These are phyloP conservation scores for Phytophthora macrochlamydospora DNA, from an alignment of 352 stramenopile species.

Conservation along the genomic window DNA sequence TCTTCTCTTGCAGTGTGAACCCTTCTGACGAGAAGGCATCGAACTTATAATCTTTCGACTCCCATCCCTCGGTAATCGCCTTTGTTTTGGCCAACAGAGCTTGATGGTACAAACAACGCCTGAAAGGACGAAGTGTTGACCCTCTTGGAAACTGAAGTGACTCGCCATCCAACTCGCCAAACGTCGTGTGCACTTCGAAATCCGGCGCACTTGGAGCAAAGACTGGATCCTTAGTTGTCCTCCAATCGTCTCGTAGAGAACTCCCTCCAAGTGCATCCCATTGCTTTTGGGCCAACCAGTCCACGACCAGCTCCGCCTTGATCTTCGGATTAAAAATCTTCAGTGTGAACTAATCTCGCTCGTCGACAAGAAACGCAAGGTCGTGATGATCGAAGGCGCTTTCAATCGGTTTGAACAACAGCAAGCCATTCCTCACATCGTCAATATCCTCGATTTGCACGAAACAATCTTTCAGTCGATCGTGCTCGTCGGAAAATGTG, in stretches of 20 bases:
- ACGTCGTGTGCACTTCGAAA: constrained; percentile 16
- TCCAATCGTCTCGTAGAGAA: constrained; percentile 9
- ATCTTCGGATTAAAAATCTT: constrained; percentile 16
- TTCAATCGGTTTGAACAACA: constrained; percentile 23
- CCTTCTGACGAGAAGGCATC: constrained; percentile 16
- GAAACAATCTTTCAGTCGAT: constrained; percentile 9
- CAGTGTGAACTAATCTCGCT: constrained; percentile 15
- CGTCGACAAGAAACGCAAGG: constrained; percentile 19
- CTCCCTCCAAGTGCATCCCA: constrained; percentile 7
- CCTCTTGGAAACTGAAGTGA: constrained; percentile 10
- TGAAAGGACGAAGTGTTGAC: constrained; percentile 14
- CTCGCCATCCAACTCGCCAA: constrained; percentile 20
- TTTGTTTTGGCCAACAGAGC: constrained; percentile 14
- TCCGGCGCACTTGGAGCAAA: constrained; percentile 12
- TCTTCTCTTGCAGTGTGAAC: constrained; percentile 12
- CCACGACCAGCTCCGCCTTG: constrained; percentile 2
- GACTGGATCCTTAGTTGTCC: constrained; percentile 4
- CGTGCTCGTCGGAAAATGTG: constrained; percentile 20
- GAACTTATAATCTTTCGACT: constrained; percentile 6
- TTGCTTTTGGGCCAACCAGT: constrained; percentile 7
- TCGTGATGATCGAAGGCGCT: constrained; percentile 16
- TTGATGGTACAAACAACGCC: constrained; percentile 15
- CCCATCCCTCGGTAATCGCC: constrained; percentile 5
- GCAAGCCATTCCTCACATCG: constrained; percentile 18
- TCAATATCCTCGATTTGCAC: constrained; percentile 21